These are phyloP conservation scores for Betula pendula DNA, from an alignment of 306 rosid genomes.

Conservation along the genomic window DNA sequence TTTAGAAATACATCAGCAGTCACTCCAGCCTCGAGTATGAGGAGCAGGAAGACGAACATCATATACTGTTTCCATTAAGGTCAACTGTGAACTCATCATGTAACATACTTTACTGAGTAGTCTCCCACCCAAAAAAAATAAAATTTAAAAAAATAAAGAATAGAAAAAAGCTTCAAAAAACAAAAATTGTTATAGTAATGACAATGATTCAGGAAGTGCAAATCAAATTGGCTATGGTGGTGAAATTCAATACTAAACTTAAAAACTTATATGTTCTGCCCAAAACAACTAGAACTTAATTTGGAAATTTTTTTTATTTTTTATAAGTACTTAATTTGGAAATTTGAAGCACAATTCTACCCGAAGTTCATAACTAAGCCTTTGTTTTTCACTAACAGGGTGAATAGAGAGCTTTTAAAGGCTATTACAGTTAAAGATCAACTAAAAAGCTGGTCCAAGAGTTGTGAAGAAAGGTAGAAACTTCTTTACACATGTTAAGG, in stretches of 20 bases:
- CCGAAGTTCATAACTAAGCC: neutral
- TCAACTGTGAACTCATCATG: neutral
- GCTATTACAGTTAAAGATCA: neutral
- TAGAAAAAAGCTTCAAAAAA: neutral
- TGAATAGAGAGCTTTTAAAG: neutral
- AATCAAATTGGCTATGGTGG: neutral
- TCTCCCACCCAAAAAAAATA: neutral
- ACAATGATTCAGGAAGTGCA: neutral
- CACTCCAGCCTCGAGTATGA: slow-evolving; percentile 74
- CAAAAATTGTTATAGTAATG: neutral
- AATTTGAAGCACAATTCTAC: neutral
- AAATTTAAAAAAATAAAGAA: too few relatives aligned
- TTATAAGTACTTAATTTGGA: too few relatives aligned
- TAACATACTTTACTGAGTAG: neutral
- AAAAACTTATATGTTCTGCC: neutral
- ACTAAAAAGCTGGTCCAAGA: too few relatives aligned
- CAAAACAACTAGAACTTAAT: neutral
- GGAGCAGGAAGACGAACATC: slow-evolving; percentile 53
- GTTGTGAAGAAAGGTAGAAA: too few relatives aligned
- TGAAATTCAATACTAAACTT: neutral
- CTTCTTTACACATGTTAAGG: too few relatives aligned
- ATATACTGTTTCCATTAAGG: slow-evolving; percentile 56
- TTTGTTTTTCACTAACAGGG: neutral
- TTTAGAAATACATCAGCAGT: slow-evolving; percentile 65
- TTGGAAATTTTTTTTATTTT: neutral